Percentiles rank a stretch among this genome's conserved stretches.
Evolutionary conservation across 2,329 filamentous ascomycete genomes (phyloP).

Genomic region (Arthrocladium fulminans): DNA sequence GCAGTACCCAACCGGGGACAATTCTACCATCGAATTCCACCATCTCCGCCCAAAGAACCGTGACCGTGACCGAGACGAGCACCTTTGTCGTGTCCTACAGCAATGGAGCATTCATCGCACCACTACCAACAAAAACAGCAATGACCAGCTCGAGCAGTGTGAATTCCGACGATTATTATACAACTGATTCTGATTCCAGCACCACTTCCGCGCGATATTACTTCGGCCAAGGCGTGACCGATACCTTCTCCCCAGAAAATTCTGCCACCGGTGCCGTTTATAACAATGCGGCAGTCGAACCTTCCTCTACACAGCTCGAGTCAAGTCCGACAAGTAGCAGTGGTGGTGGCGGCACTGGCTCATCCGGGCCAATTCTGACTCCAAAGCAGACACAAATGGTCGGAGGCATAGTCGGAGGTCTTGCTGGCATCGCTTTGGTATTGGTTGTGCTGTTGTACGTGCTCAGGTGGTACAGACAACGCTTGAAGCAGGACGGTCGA

Average conservation of each 20-base stretch:
- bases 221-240: neutral
- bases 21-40: neutral
- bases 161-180: neutral
- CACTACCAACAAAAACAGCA: constrained; percentile 4
- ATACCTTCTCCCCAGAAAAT: neutral
- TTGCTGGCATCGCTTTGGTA: constrained; percentile 48
- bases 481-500: constrained; percentile 18
- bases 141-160: neutral
- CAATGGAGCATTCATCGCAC: constrained; percentile 16
- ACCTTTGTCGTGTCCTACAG: constrained; percentile 17
- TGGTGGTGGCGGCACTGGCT: constrained; percentile 13
- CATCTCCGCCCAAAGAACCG: constrained; percentile 9
- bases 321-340: constrained; percentile 15
- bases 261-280: constrained; percentile 9
- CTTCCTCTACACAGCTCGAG: constrained; percentile 3
- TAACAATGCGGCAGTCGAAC: constrained; percentile 1
- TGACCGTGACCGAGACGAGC: constrained; percentile 19
- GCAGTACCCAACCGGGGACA: neutral
- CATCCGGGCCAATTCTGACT: constrained; percentile 11
- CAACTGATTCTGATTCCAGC: constrained; percentile 6
- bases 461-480: constrained; percentile 42
- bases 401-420: constrained; percentile 54
- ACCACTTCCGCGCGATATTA: neutral
- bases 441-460: constrained; percentile 44
- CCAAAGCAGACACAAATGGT: constrained; percentile 45